Evolutionary conservation across 2,329 filamentous ascomycete genomes (phyloP).

Genomic region (Aspergillus novoparasiticus): DNA sequence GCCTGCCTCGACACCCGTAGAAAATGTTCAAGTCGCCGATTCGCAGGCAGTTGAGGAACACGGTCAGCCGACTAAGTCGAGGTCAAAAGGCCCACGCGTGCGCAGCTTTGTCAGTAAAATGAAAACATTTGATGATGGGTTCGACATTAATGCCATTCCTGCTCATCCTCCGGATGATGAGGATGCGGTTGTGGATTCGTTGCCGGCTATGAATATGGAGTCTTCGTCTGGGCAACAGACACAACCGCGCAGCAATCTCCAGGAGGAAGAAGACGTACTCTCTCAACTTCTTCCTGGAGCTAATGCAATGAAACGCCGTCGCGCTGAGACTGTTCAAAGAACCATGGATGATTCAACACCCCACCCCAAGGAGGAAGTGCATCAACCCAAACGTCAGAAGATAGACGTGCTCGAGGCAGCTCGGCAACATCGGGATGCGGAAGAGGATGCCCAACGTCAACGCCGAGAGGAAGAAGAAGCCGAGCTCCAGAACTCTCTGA

Average conservation of each 20-base stretch:
- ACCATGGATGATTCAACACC: conserved; percentile 35
- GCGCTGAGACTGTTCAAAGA: conserved; percentile 62
- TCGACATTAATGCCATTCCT: conserved; percentile 49
- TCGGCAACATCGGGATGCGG: conserved; percentile 53
- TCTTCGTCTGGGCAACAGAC: conserved; percentile 24
- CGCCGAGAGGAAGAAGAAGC: conserved; percentile 68
- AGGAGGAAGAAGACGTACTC: conserved; percentile 59
- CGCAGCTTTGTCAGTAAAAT: conserved; percentile 55
- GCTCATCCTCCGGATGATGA: conserved; percentile 34
- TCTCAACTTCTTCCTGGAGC: conserved; percentile 75
- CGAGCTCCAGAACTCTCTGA: conserved; percentile 57
- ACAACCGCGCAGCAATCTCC: conserved; percentile 29
- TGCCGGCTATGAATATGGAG: conserved; percentile 25
- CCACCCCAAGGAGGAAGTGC: conserved; percentile 27
- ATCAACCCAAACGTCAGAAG: conserved; percentile 57
- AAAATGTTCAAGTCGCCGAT: conserved; percentile 11
- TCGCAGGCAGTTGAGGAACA: conserved; percentile 21
- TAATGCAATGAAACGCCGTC: conserved; percentile 76
- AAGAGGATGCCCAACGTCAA: conserved; percentile 56
- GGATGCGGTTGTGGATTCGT: conserved; percentile 17
- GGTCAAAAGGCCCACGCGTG: conserved; percentile 27
- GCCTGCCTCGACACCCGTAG: conserved; percentile 9
- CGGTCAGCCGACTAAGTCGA: conserved; percentile 19
- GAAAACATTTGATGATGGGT: conserved; percentile 70
- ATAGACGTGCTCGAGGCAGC: conserved; percentile 71